A percentile compares a stretch with the other conserved stretches of the same genome.
These are phyloP conservation scores for Boletus speciosus DNA, from an alignment of 768 basidiomycete species.

Conservation along the genomic window DNA sequence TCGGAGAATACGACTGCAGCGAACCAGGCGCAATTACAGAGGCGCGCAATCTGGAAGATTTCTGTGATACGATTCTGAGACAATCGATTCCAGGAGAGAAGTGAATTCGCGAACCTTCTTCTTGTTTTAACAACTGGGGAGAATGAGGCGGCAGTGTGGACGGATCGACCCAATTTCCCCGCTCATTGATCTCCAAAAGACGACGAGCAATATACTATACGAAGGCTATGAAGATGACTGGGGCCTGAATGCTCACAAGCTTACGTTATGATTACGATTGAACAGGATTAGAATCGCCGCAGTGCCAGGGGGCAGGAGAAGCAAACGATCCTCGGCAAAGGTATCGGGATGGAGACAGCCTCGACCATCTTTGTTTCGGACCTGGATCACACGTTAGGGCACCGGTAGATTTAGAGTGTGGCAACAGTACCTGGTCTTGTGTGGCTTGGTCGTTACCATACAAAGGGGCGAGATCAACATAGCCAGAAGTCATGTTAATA, in stretches of 20 bases:
- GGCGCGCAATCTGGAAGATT: constrained; percentile 78
- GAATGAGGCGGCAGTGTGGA: constrained; percentile 34
- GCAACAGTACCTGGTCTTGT: constrained; percentile 50
- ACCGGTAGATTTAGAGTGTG: not conserved
- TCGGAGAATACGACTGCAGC: constrained; percentile 75
- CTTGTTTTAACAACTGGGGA: constrained; percentile 46
- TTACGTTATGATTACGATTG: constrained; percentile 84
- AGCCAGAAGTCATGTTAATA: constrained; percentile 84
- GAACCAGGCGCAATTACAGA: constrained; percentile 82
- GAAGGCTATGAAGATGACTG: not conserved
- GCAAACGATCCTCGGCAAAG: constrained; percentile 75
- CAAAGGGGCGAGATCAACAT: constrained; percentile 79
- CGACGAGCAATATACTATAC: constrained; percentile 74
- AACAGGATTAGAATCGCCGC: constrained; percentile 80
- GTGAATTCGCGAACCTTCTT: constrained; percentile 39
- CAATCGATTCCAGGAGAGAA: not conserved
- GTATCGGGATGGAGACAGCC: constrained; percentile 66
- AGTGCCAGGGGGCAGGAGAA: constrained; percentile 76
- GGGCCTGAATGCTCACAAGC: constrained; percentile 18
- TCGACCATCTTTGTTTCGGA: constrained; percentile 51
- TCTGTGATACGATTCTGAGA: constrained; percentile 37
- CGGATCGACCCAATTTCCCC: constrained; percentile 59
- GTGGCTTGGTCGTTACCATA: constrained; percentile 70
- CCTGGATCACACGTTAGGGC: constrained; percentile 8
- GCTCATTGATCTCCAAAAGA: constrained; percentile 78